Evolutionary conservation across 306 rosid genomes (phyloP).

Genomic region (Sicyos baderoa): DNA sequence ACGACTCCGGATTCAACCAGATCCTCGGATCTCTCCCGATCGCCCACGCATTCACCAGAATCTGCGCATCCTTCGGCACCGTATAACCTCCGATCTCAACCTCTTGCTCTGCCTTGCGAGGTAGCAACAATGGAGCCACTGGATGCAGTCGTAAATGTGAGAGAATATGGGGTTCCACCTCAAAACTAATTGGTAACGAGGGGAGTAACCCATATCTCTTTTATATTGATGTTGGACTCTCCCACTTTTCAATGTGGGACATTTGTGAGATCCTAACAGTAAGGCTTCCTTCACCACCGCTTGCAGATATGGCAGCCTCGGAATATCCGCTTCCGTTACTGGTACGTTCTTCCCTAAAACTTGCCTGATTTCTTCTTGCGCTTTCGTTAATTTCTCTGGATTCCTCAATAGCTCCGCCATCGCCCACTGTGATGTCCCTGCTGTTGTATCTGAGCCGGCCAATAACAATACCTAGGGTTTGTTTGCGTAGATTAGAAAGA

Average conservation of each 20-base stretch:
- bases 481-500: too few relatives aligned
- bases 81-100: conserved; percentile 7
- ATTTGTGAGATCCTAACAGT: too few relatives aligned
- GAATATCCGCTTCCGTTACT: neutral
- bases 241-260: too few relatives aligned
- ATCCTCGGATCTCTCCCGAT: neutral
- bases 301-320: conserved; percentile 10
- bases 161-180: too few relatives aligned
- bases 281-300: conserved; percentile 11
- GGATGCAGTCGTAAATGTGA: conserved; percentile 1
- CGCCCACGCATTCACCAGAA: conserved; percentile 3
- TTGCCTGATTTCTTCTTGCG: neutral
- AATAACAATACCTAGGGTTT: neutral
- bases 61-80: neutral
- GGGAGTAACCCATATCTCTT: too few relatives aligned
- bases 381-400: conserved; percentile 1
- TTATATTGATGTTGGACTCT: too few relatives aligned
- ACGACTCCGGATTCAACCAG: neutral
- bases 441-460: conserved; percentile 10
- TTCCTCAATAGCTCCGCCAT: conserved; percentile 14
- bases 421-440: conserved; percentile 4
- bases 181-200: too few relatives aligned
- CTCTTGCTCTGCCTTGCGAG: conserved; percentile 3
- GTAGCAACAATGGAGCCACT: conserved; percentile 9
- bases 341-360: neutral